Conservation (phyloP, 75 land plant species). For the Adiantum capillusveneris region DNA sequence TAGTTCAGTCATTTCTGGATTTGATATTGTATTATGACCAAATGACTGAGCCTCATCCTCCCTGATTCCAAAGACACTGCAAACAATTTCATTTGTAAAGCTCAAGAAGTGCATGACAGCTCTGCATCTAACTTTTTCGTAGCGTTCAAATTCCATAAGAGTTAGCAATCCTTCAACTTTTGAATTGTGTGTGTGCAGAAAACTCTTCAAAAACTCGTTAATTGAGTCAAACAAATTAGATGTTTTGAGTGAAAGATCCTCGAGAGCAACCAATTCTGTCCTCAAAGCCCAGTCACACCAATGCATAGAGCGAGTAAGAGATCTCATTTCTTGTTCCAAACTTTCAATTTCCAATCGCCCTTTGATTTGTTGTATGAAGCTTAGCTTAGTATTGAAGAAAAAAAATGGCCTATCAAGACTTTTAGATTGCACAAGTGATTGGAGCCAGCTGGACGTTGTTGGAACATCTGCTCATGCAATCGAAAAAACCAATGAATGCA, state of each 20-base stretch:
- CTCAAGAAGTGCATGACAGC: slow-evolving; percentile 16
- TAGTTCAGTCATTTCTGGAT: neutral
- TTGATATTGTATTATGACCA: neutral
- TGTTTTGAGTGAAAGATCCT: slow-evolving; percentile 1
- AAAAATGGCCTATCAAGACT: slow-evolving; percentile 2
- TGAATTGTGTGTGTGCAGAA: slow-evolving; percentile 4
- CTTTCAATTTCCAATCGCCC: neutral
- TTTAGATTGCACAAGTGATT: neutral
- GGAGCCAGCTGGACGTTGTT: slow-evolving; percentile 26
- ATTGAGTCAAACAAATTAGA: neutral
- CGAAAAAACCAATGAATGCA: slow-evolving; percentile 3
- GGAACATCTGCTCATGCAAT: slow-evolving; percentile 19
- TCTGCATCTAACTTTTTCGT: slow-evolving; percentile 9
- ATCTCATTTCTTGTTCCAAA: slow-evolving; percentile 18
- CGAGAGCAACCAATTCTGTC: slow-evolving; percentile 9
- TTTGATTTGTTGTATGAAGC: neutral
- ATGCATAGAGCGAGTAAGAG: slow-evolving; percentile 16
- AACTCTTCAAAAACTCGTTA: slow-evolving; percentile 6
- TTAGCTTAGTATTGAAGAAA: slow-evolving; percentile 13
- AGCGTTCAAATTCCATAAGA: slow-evolving; percentile 14
- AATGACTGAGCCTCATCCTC: slow-evolving; percentile 5
- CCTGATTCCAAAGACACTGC: slow-evolving; percentile 10
- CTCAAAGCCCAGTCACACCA: slow-evolving; percentile 43
- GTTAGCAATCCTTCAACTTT: slow-evolving; percentile 9
- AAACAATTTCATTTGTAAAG: slow-evolving; percentile 19